phyloP scores from a whole-genome alignment of 768 basidiomycete species.

The Hydnomerulius pinastri region DNA sequence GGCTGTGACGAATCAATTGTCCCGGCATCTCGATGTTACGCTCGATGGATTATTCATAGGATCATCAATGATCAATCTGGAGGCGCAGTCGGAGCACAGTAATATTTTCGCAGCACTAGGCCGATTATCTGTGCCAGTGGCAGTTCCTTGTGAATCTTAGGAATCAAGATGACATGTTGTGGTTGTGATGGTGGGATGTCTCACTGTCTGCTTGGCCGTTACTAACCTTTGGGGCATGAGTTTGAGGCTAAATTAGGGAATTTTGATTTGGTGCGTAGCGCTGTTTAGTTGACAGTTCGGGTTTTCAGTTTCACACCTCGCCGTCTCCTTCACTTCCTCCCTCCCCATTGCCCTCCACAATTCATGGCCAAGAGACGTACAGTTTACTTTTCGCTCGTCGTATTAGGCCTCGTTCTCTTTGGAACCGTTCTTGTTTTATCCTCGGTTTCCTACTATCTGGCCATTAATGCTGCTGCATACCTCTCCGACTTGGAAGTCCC shows the following conservation, averaged over 20 bases:
- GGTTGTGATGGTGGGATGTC: not conserved
- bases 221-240: too few species aligned
- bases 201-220: too few species aligned
- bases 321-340: not conserved
- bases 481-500: slow-evolving; percentile 78
- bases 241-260: not conserved
- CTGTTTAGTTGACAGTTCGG: slow-evolving; percentile 1
- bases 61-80: too few species aligned
- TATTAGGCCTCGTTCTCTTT: slow-evolving; percentile 76
- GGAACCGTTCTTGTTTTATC: slow-evolving; percentile 92
- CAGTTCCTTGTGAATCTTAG: too few species aligned
- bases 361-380: slow-evolving; percentile 47
- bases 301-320: slow-evolving; percentile 4
- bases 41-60: too few species aligned
- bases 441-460: slow-evolving; percentile 87
- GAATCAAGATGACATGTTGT: too few species aligned
- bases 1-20: too few species aligned
- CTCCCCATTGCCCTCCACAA: slow-evolving; percentile 11
- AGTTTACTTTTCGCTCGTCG: slow-evolving; percentile 47
- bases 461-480: slow-evolving; percentile 77
- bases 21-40: too few species aligned
- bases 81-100: too few species aligned
- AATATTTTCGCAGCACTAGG: too few species aligned
- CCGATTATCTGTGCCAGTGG: too few species aligned
- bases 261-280: not conserved